Evolutionary conservation across 2,329 filamentous ascomycete species (phyloP), one percentile per base, ranked within the genome.

Genomic region (Chrysoporthe deuterocubensis): DNA sequence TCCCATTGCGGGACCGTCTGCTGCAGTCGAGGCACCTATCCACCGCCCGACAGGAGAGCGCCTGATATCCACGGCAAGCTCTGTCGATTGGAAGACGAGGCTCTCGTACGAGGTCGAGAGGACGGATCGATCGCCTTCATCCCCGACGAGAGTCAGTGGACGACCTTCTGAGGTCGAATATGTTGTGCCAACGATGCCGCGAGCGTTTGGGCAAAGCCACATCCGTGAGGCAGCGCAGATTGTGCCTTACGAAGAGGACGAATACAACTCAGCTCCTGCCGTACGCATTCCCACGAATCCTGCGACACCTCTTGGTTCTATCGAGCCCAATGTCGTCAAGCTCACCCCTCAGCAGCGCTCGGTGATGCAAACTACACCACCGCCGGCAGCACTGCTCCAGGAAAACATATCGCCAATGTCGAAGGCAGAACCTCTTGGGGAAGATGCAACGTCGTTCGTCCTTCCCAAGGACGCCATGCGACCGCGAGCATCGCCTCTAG

Each of bases 1-100:
- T 9, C 37, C 54, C 16, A 8, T 34, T 50, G 61, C 21, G 62
- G 52, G 14, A 59, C 42, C 26, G 21, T 26, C n/a, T 44, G 4
- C 9, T 56, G 40, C 4, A 57, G 16, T 6, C 26, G 75, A 77
- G 34, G 71, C 71, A 8, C 71, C 73, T 18, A 74, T 71, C 0
- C 78, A 79, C 72, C 74, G 69, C 46, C 72, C 75, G 21, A 61
- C 66, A 46, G 60, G 78, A 21, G 76, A 77, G 58, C 76, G 81
- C n/a, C 75, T 78, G 1, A 71, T 74, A 3, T 84, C 82, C 1
- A 79, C 79, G 0, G 77, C 78, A 6, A 84, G 83, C 66, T 87
- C 84, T 2, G 75, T 80, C 9, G 80, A 80, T n/a, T 82, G 80
- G 80, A 81, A 79, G 69, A 75, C 73, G 1, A 79, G 76, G 76